Evolutionary conservation across 2,329 filamentous ascomycete species (phyloP), one percentile per base, ranked within the genome.

Genomic region (Aspergillus sp.): DNA sequence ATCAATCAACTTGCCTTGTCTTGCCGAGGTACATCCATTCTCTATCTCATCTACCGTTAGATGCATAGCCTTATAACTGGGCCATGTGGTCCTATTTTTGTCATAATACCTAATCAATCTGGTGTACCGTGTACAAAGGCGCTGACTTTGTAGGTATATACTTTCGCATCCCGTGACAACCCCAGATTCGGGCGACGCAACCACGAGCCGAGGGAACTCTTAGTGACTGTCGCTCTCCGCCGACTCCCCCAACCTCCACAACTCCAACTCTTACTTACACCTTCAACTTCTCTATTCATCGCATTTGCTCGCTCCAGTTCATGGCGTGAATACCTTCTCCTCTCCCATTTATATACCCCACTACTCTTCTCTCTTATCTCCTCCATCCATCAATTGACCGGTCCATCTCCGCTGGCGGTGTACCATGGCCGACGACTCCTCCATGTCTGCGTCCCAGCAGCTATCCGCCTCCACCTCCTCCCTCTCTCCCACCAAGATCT

Each of bases 391-490:
- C 36, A 46, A 50, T 45, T 36, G 16, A 42, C 43, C 41, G 45
- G 36, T 53, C 54, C 51, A 58, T 54, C 49, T 54, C 49, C 51
- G 51, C 51, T 56, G 51, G 54, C 54, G 57, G 54, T 58, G 54
- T 60, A 63, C 60, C 62, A 69, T 72, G 66, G 57, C 64, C 55
- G 66, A 70, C 60, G 64, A 64, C 51, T 49, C 53, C 42, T 57
- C 59, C 52, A 62, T 68, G 58, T 70, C 72, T 41, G 60, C 65
- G 17, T 71, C 71, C 16, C 65, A 66, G 63, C 80, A 82, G 65
- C 76, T 85, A 55, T 83, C 86, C 40, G 82, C 83, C 51, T 89
- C 89, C 55, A 83, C 89, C 62, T 84, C 86, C 49, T 88, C 52
- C 36, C 77, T 90, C 45, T 82, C 84, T 24, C 84, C 83, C 47